Evolutionary conservation across 1,139 yeast species (phyloP).

Genomic region (Sugiyamaella pinicola): DNA sequence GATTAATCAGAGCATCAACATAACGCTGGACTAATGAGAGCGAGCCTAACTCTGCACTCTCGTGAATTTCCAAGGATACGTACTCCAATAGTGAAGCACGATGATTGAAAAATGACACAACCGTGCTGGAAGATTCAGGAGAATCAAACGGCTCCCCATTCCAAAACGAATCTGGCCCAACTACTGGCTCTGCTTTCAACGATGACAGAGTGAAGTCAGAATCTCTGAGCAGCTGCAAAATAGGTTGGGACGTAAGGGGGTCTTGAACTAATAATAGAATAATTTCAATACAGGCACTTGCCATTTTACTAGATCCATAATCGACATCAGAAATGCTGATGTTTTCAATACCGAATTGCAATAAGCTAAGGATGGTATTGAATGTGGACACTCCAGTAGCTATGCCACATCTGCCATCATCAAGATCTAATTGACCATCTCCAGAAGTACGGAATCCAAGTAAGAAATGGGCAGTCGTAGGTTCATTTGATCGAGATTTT

Average conservation of each 20-base stretch:
- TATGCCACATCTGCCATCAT: conserved; percentile 51
- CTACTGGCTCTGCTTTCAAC: conserved; percentile 57
- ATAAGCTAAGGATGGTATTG: conserved; percentile 52
- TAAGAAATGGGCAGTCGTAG: conserved; percentile 70
- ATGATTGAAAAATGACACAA: conserved; percentile 63
- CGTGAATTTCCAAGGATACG: conserved; percentile 72
- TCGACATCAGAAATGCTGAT: conserved; percentile 51
- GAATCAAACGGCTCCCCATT: conserved; percentile 49
- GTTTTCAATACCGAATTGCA: conserved; percentile 52
- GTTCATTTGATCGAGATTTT: conserved; percentile 45
- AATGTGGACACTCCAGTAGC: conserved; percentile 58
- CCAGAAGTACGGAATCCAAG: conserved; percentile 64
- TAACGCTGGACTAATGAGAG: conserved; percentile 58
- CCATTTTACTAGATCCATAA: conserved; percentile 53
- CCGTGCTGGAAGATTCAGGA: conserved; percentile 47
- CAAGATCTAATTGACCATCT: conserved; percentile 48
- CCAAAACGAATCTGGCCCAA: conserved; percentile 56
- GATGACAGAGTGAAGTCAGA: conserved; percentile 55
- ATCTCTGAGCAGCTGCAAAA: conserved; percentile 57
- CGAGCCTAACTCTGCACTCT: conserved; percentile 55
- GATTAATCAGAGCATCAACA: conserved; percentile 54
- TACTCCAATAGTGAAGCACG: conserved; percentile 66
- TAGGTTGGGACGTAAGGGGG: conserved; percentile 54
- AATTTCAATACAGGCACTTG: conserved; percentile 61
- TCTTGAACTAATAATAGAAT: conserved; percentile 61